These are phyloP conservation scores for Macrotyloma uniflorum DNA, from an alignment of 306 rosid genomes.

Conservation along the genomic window DNA sequence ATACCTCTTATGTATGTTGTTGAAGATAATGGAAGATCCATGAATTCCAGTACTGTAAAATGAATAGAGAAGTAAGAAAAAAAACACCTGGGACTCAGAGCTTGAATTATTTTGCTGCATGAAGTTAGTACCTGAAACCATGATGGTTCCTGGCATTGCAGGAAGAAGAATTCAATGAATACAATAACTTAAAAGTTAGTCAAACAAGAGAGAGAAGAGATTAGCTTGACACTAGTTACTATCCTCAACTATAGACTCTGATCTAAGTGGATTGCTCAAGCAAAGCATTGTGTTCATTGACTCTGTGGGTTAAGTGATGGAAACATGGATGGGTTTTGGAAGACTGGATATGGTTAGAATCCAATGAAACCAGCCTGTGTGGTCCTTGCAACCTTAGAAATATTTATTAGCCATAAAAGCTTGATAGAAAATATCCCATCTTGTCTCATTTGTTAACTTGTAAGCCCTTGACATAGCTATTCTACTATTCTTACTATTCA, in stretches of 20 bases:
- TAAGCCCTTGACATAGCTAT: not conserved
- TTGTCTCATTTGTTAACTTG: constrained; percentile 34
- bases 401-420: constrained; percentile 43
- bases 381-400: constrained; percentile 39
- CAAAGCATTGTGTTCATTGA: not conserved
- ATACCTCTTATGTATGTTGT: constrained; percentile 68
- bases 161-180: constrained; percentile 29
- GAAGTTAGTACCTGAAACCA: constrained; percentile 72
- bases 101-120: constrained; percentile 29
- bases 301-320: constrained; percentile 23
- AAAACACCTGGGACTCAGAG: not conserved
- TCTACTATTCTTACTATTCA: not conserved
- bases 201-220: not conserved
- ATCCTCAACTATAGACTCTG: constrained; percentile 19
- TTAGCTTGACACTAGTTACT: constrained; percentile 7
- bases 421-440: constrained; percentile 25
- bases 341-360: constrained; percentile 45
- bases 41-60: constrained; percentile 68
- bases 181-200: not conserved
- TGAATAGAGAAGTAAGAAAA: constrained; percentile 6
- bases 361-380: constrained; percentile 35
- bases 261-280: not conserved
- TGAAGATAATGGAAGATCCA: constrained; percentile 70
- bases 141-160: constrained; percentile 90
- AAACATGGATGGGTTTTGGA: constrained; percentile 35